phyloP scores from a whole-genome alignment of 345 rosid species.

The Isatis tinctoria region DNA sequence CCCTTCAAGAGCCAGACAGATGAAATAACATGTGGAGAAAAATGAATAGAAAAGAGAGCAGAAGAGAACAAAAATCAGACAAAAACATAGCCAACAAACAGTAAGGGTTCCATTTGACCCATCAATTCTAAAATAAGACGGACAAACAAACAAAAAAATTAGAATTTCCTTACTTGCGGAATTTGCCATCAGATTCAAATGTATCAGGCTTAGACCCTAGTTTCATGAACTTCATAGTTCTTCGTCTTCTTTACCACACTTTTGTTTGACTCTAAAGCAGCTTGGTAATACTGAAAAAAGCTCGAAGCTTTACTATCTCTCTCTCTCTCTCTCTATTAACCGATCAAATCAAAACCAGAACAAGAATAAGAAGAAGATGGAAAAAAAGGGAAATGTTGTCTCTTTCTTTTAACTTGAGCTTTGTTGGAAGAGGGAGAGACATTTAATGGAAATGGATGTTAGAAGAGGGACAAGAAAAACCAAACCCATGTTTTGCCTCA shows the following conservation, averaged over 20 bases:
- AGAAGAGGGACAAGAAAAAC: slow-evolving; percentile 37
- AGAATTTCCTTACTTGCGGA: slow-evolving; percentile 45
- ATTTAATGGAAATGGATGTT: slow-evolving; percentile 34
- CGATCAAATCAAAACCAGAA: slow-evolving; percentile 2
- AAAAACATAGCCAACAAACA: slow-evolving; percentile 22
- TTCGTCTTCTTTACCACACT: slow-evolving; percentile 12
- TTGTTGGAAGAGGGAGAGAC: slow-evolving; percentile 32
- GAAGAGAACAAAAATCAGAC: slow-evolving; percentile 22
- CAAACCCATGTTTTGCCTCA: slow-evolving; percentile 37
- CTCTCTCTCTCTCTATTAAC: not conserved
- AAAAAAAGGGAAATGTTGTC: not conserved
- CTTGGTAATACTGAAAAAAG: not conserved
- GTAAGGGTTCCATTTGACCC: slow-evolving; percentile 13
- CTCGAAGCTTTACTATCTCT: not conserved
- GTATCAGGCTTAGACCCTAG: slow-evolving; percentile 91
- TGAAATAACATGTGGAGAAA: slow-evolving; percentile 15
- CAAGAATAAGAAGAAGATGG: not conserved
- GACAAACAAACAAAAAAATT: not conserved
- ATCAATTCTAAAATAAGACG: not conserved
- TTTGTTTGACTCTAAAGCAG: slow-evolving; percentile 15
- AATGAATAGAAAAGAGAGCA: slow-evolving; percentile 25
- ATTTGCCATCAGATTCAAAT: slow-evolving; percentile 72
- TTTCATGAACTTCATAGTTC: slow-evolving; percentile 93
- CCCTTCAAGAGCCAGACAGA: slow-evolving; percentile 8
- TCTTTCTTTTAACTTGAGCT: not conserved